Percentiles rank a stretch among this genome's conserved stretches.
Evolutionary conservation across 768 basidiomycete genomes (phyloP).

Genomic region (Cystobasidium onofrii): DNA sequence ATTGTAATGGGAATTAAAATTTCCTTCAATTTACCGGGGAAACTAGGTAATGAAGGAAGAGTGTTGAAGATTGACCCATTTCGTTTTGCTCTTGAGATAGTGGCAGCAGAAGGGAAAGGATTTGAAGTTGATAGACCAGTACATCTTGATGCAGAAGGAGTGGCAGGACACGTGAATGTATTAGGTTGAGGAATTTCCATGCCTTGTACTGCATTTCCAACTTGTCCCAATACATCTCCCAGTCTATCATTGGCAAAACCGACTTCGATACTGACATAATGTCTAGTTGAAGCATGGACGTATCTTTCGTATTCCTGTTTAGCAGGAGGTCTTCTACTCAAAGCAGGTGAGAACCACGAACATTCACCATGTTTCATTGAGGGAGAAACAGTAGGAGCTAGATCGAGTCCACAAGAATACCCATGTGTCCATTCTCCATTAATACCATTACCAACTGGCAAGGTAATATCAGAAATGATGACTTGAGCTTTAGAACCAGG

Average conservation of each 20-base stretch:
- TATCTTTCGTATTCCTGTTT: constrained; percentile 37
- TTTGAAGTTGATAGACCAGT: constrained; percentile 36
- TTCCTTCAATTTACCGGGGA: constrained; percentile 43
- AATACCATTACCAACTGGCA: constrained; percentile 32
- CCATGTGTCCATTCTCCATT: constrained; percentile 39
- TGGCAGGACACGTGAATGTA: constrained; percentile 35
- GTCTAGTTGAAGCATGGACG: constrained; percentile 40
- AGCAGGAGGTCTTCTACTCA: constrained; percentile 34
- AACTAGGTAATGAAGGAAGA: constrained; percentile 17
- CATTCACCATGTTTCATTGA: constrained; percentile 39
- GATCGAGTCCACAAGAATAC: constrained; percentile 40
- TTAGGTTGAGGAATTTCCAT: constrained; percentile 38
- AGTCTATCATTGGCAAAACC: constrained; percentile 39
- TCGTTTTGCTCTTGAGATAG: background rate
- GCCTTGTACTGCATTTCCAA: constrained; percentile 35
- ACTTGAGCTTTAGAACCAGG: constrained; percentile 39
- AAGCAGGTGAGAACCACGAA: constrained; percentile 42
- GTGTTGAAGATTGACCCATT: background rate
- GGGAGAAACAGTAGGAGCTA: constrained; percentile 38
- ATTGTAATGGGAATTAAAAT: constrained; percentile 42
- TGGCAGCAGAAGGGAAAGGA: constrained; percentile 35
- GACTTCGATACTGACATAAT: constrained; percentile 42
- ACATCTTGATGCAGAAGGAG: constrained; percentile 30
- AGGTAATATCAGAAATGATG: constrained; percentile 40
- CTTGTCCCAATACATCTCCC: constrained; percentile 29